Percentiles rank a stretch among this genome's conserved stretches.
These are phyloP conservation scores for Backusella circina DNA, from an alignment of 192 early-diverging fungal genomes.

Conservation along the genomic window DNA sequence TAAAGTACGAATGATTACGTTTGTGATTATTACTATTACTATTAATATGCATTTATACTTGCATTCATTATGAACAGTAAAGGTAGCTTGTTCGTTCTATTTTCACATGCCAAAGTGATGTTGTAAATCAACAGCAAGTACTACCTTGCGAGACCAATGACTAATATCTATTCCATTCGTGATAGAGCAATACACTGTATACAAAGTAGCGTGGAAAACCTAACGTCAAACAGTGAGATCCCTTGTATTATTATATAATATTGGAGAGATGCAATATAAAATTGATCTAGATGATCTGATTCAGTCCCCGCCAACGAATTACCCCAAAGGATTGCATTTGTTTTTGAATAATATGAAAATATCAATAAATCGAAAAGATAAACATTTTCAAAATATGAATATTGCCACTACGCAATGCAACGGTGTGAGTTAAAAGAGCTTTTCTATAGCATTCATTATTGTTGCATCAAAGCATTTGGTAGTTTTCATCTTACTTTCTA, in stretches of 20 bases:
- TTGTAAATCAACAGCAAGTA: neutral
- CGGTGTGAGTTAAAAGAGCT: too few species aligned
- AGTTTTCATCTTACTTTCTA: too few species aligned
- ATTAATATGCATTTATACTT: neutral
- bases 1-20: too few species aligned
- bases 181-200: neutral
- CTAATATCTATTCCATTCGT: neutral
- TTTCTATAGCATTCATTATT: too few species aligned
- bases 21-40: too few species aligned
- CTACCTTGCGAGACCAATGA: neutral
- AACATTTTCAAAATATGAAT: too few species aligned
- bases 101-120: neutral
- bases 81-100: neutral
- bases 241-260: neutral
- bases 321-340: neutral
- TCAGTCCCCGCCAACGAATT: neutral
- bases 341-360: neutral
- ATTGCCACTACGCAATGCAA: too few species aligned
- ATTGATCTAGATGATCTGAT: neutral
- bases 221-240: neutral
- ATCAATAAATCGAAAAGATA: too few species aligned
- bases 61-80: neutral
- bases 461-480: too few species aligned
- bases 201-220: neutral
- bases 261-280: neutral